These are phyloP conservation scores for Clonostachys byssicola DNA, from an alignment of 2,329 filamentous ascomycete species.

Conservation along the genomic window DNA sequence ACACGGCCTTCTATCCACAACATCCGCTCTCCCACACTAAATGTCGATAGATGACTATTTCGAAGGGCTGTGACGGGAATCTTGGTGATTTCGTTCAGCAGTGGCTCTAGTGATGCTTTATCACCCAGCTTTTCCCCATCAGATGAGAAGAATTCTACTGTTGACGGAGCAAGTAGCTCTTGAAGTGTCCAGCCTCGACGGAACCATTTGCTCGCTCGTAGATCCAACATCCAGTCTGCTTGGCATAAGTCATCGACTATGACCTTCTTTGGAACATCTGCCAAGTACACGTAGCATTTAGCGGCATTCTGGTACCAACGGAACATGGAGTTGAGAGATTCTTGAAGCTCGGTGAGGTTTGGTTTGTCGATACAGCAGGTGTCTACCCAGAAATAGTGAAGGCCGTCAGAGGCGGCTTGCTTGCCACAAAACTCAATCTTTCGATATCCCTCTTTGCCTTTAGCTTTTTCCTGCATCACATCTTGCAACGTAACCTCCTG, in stretches of 20 bases:
- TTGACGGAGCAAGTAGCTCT: slow-evolving; percentile 1
- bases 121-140: background rate
- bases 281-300: slow-evolving; percentile 7
- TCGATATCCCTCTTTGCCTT: background rate
- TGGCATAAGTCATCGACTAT: too few species aligned
- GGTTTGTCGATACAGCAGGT: slow-evolving; percentile 10
- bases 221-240: background rate
- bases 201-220: slow-evolving; percentile 1
- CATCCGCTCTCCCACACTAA: too few species aligned
- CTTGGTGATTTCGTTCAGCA: too few species aligned
- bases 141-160: slow-evolving; percentile 1
- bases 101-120: background rate
- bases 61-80: too few species aligned
- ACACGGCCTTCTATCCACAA: too few species aligned
- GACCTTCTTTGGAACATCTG: slow-evolving; percentile 1
- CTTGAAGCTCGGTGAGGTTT: too few species aligned
- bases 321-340: too few species aligned
- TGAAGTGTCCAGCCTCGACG: slow-evolving; percentile 1
- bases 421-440: background rate
- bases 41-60: too few species aligned
- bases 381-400: slow-evolving; percentile 6
- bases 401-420: background rate
- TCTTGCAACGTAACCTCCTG: slow-evolving; percentile 17
- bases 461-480: slow-evolving; percentile 6
- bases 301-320: background rate